Base-by-base conservation (phyloP, 192 early-diverging fungal species). In the Pilaira anomala region DNA sequence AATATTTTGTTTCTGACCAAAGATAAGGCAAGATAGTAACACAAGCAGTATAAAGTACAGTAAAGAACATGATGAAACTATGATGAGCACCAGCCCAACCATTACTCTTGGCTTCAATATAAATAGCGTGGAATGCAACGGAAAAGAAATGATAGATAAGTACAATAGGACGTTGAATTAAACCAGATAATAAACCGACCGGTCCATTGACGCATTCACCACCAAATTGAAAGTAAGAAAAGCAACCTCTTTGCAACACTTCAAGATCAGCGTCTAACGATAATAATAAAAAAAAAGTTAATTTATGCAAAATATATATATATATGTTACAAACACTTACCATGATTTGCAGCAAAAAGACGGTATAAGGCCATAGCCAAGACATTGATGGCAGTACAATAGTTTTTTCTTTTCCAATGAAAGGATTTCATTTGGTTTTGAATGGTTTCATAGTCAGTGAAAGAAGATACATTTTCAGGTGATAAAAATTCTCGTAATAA, bases 91-190 rank as follows among this genome's bases (percentile, higher is more conserved):
- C 63, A 0, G 59, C 68, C 79, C 85, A 68, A 46, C 69, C 68
- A 54, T 69, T 62, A 67, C 78, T 28, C 69, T 69, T 66, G 76
- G 85, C 72, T 75, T 85, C 58, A 72, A 65, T 41, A 67, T 84
- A 67, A 68, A 89, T 73, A 62, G 82, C 56, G 72, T 90, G 84
- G 6, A 90, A 59, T 0, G 95, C 97, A 21, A 97, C 95, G 16
- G 86, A 82, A 78, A 97, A 97, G 69, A 98, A 98, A 76, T 97
- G 95, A 65, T 83, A 85, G 0, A 96, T 58, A 5, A 97, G 82
- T 9, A 94, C 78, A 45, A 82, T 40, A 7, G 95, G 94, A 41
- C 80, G 82, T 22, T 86, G 85, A 11, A 85, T 71, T 25, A 97
- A 74, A 7, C 93, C 93, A n/a, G 91, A 93, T 13, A 96, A 73